Evolutionary conservation across 257 asterid species (phyloP).

Genomic region (Ilex asprella): DNA sequence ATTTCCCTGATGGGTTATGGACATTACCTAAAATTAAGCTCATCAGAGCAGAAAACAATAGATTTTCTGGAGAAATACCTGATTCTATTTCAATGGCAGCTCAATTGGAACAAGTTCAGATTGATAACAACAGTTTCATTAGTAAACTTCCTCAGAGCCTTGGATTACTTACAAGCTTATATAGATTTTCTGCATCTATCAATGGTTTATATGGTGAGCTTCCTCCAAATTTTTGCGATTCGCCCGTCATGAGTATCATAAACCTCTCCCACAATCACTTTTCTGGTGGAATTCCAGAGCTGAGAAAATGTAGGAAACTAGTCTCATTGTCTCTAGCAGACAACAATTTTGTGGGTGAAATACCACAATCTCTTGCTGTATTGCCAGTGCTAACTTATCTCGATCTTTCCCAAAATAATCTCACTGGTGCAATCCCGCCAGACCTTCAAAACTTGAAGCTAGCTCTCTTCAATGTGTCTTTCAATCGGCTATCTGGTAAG

Average conservation of each 20-base stretch:
- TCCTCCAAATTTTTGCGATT: slow-evolving; percentile 78
- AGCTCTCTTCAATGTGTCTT: slow-evolving; percentile 75
- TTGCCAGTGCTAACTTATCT: slow-evolving; percentile 74
- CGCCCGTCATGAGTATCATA: slow-evolving; percentile 75
- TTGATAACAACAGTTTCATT: slow-evolving; percentile 68
- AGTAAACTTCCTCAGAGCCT: slow-evolving; percentile 52
- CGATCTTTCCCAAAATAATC: slow-evolving; percentile 72
- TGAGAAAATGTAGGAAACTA: slow-evolving; percentile 55
- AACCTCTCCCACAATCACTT: slow-evolving; percentile 61
- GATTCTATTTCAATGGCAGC: slow-evolving; percentile 61
- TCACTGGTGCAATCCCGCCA: slow-evolving; percentile 62
- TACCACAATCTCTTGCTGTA: slow-evolving; percentile 58
- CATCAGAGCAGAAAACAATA: slow-evolving; percentile 77
- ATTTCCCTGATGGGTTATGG: slow-evolving; percentile 68
- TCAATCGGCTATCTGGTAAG: slow-evolving; percentile 56
- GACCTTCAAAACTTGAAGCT: slow-evolving; percentile 66
- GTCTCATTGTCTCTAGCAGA: slow-evolving; percentile 70
- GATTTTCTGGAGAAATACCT: slow-evolving; percentile 68
- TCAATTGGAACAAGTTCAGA: slow-evolving; percentile 82
- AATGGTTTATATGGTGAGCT: slow-evolving; percentile 66
- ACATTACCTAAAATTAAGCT: slow-evolving; percentile 61
- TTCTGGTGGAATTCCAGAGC: slow-evolving; percentile 59
- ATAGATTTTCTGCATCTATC: slow-evolving; percentile 68
- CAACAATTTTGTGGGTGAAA: slow-evolving; percentile 56
- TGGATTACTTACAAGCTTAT: slow-evolving; percentile 58